Conservation (phyloP, 345 rosid genomes). For the Aquilaria sinensis region DNA sequence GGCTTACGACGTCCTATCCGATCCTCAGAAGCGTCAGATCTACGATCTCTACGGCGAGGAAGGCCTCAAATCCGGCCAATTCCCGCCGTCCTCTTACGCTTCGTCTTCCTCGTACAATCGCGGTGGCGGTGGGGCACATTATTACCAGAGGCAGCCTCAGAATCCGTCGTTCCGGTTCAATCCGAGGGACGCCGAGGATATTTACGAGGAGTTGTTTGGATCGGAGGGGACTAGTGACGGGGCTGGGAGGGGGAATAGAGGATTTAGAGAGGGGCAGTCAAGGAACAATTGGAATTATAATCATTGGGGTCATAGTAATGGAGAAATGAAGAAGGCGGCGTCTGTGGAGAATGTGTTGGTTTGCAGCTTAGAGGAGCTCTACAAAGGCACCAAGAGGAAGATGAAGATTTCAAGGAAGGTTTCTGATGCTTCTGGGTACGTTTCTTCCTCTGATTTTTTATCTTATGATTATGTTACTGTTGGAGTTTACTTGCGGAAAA, state of each 20-base stretch:
- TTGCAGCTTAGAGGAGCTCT: conserved; percentile 90
- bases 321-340: conserved; percentile 36
- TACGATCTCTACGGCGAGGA: conserved; percentile 92
- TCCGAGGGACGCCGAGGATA: conserved; percentile 74
- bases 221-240: conserved; percentile 32
- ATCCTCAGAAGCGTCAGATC: conserved; percentile 88
- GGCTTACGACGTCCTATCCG: conserved; percentile 74
- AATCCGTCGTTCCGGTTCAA: conserved; percentile 47
- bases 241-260: conserved; percentile 25
- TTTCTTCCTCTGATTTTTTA: background rate
- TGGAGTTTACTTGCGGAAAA: background rate
- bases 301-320: conserved; percentile 3
- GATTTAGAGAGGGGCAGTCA: conserved; percentile 34
- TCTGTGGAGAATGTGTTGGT: conserved; percentile 58
- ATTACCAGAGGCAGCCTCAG: conserved; percentile 22
- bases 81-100: conserved; percentile 42
- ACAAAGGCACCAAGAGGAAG: conserved; percentile 69
- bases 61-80: conserved; percentile 70
- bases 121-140: conserved; percentile 10
- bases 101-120: conserved; percentile 15
- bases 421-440: conserved; percentile 60
- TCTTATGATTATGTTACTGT: background rate
- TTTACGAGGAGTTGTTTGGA: conserved; percentile 76
- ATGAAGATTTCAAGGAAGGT: conserved; percentile 60
- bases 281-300: conserved; percentile 25